phyloP scores from a whole-genome alignment of 176 grass and related monocot species.

The Miscanthus lutarioriparius region DNA sequence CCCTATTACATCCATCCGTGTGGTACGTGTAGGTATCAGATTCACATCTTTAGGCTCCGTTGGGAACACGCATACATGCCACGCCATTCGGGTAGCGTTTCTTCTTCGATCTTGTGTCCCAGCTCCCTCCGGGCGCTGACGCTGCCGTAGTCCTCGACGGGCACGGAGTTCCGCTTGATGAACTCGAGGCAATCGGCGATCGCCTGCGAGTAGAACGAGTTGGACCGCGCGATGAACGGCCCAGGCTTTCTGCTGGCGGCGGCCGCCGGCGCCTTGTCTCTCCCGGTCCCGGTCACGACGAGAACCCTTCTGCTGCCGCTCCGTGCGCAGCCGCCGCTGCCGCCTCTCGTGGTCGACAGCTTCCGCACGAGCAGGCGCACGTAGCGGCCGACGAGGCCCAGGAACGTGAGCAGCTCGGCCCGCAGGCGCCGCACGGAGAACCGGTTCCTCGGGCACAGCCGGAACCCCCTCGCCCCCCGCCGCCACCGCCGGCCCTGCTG shows the following conservation, averaged over 20 bases:
- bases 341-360: not conserved
- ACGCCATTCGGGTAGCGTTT: not conserved
- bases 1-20: not conserved
- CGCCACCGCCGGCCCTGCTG: conserved; percentile 20
- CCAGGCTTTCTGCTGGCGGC: not conserved
- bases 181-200: conserved; percentile 93
- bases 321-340: not conserved
- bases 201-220: conserved; percentile 83
- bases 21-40: not conserved
- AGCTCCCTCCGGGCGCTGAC: conserved; percentile 6
- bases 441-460: conserved; percentile 44
- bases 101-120: not conserved
- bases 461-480: conserved; percentile 48
- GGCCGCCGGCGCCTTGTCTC: not conserved
- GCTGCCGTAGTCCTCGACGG: conserved; percentile 45
- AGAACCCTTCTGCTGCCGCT: conserved; percentile 46
- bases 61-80: not conserved
- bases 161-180: conserved; percentile 76
- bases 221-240: conserved; percentile 48
- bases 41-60: conserved; percentile 15
- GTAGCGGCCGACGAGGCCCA: conserved; percentile 52
- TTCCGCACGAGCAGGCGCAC: conserved; percentile 40
- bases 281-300: not conserved
- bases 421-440: conserved; percentile 64
- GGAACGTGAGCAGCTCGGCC: conserved; percentile 42